Evolutionary conservation across 2,329 filamentous ascomycete genomes (phyloP), one percentile per base, ranked within the genome.

Genomic region (Trichoderma lentiforme): DNA sequence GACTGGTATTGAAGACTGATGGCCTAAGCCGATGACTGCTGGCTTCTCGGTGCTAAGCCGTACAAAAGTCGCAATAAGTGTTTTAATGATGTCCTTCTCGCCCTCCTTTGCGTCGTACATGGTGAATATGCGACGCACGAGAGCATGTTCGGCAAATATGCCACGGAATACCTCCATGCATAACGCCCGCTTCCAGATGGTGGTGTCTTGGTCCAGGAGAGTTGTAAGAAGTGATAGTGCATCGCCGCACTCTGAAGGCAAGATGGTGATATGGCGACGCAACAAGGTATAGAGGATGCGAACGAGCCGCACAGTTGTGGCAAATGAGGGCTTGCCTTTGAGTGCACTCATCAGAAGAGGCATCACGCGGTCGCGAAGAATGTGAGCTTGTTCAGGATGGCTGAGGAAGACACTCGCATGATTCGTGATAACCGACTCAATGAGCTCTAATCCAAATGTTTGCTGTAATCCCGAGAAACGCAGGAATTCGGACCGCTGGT

Each of bases 151-250:
- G 0, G 92, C 87, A 81, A 97, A 97, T 7, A 98, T 88, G 7
- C 92, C 92, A 71, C 93, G 89, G 76, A 98, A 93, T 0, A 98
- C 89, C 79, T 99, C 96, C 88, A 99, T 93, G 74, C 94, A 97
- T 6, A 98, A 82, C 0, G 93, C 91, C 72, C 95, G 88, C 80
- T 95, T 98, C 96, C 97, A 99, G 5, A 90, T 78, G 0, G 90
- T 86, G 2, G 91, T 90, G 74, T 98, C 96, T 65, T 95, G 93
- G 77, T 99, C 96, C 15, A 98, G 86, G 74, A 97, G 88, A 74
- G 97, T 92, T 3, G 93, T 97, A 57, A 98, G 83, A 26, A 97
- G 87, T 15, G 92, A 90, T 21, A 98, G 84, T 1, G 93, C 92
- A 77, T 95, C 92, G 65, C 95, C 93, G 73, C 94, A 95, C 80